Evolutionary conservation across 768 basidiomycete genomes (phyloP).

Genomic region (Trametes meyenii): DNA sequence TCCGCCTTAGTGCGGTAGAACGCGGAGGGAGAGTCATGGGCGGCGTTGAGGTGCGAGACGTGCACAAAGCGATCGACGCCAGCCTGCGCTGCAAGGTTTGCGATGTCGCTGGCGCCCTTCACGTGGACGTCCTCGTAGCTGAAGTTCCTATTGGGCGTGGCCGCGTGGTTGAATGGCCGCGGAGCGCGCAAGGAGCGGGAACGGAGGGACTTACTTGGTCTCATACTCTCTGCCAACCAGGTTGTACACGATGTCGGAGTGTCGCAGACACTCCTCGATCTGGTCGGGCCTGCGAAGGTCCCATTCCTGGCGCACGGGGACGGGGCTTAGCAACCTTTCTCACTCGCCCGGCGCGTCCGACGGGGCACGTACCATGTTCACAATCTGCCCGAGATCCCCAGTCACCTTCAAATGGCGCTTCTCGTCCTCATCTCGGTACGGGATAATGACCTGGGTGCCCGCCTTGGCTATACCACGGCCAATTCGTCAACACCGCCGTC

Average conservation of each 20-base stretch:
- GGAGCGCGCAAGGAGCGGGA: slow-evolving; percentile 12
- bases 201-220: slow-evolving; percentile 71
- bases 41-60: slow-evolving; percentile 93
- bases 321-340: slow-evolving; percentile 8
- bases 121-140: slow-evolving; percentile 80
- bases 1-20: slow-evolving; percentile 90
- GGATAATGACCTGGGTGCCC: slow-evolving; percentile 92
- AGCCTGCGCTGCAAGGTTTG: slow-evolving; percentile 71
- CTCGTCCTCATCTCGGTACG: slow-evolving; percentile 94
- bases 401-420: slow-evolving; percentile 87
- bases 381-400: slow-evolving; percentile 97
- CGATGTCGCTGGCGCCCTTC: slow-evolving; percentile 82
- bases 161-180: background rate
- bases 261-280: slow-evolving; percentile 90
- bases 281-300: slow-evolving; percentile 88
- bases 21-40: slow-evolving; percentile 70
- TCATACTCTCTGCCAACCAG: slow-evolving; percentile 92
- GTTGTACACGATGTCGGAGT: slow-evolving; percentile 97
- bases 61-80: slow-evolving; percentile 90
- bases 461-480: slow-evolving; percentile 61
- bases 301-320: slow-evolving; percentile 73
- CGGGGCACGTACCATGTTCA: slow-evolving; percentile 72
- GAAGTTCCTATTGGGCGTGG: slow-evolving; percentile 70
- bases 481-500: background rate
- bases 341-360: slow-evolving; percentile 20